Conservation (phyloP, 169 alveolate species). For the Hepatocystis sp. region DNA sequence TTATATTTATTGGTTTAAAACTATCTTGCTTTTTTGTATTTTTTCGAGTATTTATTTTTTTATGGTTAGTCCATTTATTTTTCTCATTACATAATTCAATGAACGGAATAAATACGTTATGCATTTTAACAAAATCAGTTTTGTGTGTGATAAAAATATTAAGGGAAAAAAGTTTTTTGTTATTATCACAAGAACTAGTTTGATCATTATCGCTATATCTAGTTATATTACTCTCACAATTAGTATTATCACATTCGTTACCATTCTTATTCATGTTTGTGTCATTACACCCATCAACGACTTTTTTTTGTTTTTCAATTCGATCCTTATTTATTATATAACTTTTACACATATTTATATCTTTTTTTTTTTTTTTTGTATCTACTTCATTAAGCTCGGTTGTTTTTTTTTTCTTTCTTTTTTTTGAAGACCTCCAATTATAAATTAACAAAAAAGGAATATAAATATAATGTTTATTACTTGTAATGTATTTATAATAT, state of each 20-base stretch:
- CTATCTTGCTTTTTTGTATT: not conserved
- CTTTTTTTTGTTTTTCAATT: not conserved
- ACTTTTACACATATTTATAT: no score
- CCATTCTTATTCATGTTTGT: not conserved
- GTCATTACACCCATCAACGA: no score
- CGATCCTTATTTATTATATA: slow-evolving; percentile 3
- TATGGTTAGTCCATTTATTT: no score
- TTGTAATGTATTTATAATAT: slow-evolving; percentile 21
- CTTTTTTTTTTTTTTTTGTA: slow-evolving; percentile 7
- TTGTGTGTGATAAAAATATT: slow-evolving; percentile 47
- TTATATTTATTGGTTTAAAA: not conserved
- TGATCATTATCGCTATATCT: no score
- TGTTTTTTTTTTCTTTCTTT: slow-evolving; percentile 13
- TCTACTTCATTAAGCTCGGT: not conserved
- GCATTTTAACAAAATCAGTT: slow-evolving; percentile 49
- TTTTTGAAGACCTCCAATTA: no score
- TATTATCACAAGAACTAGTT: no score
- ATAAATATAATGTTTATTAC: slow-evolving; percentile 33
- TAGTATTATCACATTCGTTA: not conserved
- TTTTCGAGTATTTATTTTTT: not conserved
- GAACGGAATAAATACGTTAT: slow-evolving; percentile 63
- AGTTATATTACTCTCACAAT: no score
- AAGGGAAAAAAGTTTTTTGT: slow-evolving; percentile 44
- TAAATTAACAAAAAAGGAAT: slow-evolving; percentile 28
- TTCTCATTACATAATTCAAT: slow-evolving; percentile 4